These are phyloP conservation scores for Fusarium acutatum DNA, from an alignment of 2,329 filamentous ascomycete species.

Conservation along the genomic window DNA sequence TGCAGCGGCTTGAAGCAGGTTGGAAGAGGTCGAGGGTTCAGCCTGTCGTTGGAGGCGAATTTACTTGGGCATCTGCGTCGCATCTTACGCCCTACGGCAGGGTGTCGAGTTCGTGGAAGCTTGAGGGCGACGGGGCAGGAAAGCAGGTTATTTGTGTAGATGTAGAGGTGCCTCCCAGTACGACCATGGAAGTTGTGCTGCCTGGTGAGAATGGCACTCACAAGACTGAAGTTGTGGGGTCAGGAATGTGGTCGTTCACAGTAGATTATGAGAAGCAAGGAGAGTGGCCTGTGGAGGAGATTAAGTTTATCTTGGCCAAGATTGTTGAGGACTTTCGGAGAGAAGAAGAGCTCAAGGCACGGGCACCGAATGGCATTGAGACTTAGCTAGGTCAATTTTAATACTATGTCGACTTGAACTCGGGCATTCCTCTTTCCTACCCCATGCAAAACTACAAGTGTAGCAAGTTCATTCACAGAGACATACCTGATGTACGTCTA, in stretches of 20 bases:
- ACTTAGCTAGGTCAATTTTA: neutral
- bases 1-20: slow-evolving; percentile 32
- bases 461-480: too few species aligned
- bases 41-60: slow-evolving; percentile 30
- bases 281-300: slow-evolving; percentile 23
- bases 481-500: neutral
- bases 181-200: slow-evolving; percentile 33
- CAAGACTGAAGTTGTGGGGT: slow-evolving; percentile 22
- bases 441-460: too few species aligned
- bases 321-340: neutral
- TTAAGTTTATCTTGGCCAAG: neutral
- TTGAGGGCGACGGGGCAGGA: slow-evolving; percentile 14
- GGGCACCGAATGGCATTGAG: neutral
- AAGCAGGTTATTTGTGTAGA: slow-evolving; percentile 3
- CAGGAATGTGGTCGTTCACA: slow-evolving; percentile 31
- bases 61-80: slow-evolving; percentile 27
- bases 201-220: neutral
- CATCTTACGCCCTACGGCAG: slow-evolving; percentile 38
- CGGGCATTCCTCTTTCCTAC: accelerated
- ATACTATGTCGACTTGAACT: too few species aligned
- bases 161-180: slow-evolving; percentile 26
- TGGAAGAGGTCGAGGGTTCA: slow-evolving; percentile 37
- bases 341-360: neutral
- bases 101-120: slow-evolving; percentile 30
- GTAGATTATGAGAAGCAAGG: neutral